Conservation (phyloP, 805 yeast species). For the Candida germanica region DNA sequence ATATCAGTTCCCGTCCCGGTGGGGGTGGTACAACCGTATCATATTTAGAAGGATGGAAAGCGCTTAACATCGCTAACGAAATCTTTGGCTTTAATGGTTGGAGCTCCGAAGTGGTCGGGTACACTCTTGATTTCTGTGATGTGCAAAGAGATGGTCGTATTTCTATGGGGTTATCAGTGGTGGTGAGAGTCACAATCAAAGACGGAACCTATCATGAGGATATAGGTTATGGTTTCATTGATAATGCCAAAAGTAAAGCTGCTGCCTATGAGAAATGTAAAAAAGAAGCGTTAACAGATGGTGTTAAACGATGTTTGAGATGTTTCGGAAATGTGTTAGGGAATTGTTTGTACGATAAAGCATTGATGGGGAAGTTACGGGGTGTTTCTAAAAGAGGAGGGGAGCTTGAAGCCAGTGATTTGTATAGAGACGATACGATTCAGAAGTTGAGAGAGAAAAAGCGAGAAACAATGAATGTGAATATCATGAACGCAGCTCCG, state of each 20-base stretch:
- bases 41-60: conserved; percentile 83
- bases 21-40: conserved; percentile 68
- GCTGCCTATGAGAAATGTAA: conserved; percentile 78
- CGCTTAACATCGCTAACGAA: conserved; percentile 73
- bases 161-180: conserved; percentile 67
- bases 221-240: conserved; percentile 71
- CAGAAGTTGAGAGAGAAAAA: conserved; percentile 8
- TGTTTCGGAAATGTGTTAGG: conserved; percentile 80
- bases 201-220: conserved; percentile 84
- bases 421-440: conserved; percentile 28
- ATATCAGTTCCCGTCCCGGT: conserved; percentile 70
- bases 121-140: conserved; percentile 70
- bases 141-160: conserved; percentile 50
- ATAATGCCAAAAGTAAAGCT: conserved; percentile 65
- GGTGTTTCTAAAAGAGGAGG: conserved; percentile 23
- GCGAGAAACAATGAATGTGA: conserved; percentile 4
- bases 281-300: conserved; percentile 85
- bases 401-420: conserved; percentile 29
- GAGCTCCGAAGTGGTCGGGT: conserved; percentile 66
- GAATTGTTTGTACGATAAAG: conserved; percentile 78
- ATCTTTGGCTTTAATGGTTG: conserved; percentile 84
- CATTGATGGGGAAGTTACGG: conserved; percentile 51
- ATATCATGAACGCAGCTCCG: too few species aligned
- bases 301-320: conserved; percentile 71
- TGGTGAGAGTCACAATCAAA: conserved; percentile 65